Evolutionary conservation across 768 basidiomycete genomes (phyloP), one percentile per base, ranked within the genome.

Genomic region (Suillus placidus): DNA sequence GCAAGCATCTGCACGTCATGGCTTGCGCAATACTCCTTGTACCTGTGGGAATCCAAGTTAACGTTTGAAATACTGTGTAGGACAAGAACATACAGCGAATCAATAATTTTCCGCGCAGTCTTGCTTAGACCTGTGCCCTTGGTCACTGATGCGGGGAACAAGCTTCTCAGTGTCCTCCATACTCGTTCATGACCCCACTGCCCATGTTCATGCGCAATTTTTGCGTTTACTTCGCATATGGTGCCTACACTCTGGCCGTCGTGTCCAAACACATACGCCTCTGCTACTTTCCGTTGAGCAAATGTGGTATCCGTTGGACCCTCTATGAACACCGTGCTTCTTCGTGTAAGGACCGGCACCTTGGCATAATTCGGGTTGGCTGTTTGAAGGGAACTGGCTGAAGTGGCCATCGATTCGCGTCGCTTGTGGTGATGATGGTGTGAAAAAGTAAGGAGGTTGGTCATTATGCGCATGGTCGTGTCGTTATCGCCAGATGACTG

Each of bases 1-100:
- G 91, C 92, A 18, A 95, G 80, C 88, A 93, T 88, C 71, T 94
- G 92, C 1, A 94, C 74, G 70, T 95, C 92, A 71, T 86, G 92
- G 40, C 78, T 80, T 8, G 67, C 70, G 16, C 78, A 74, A 37
- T 85, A 77, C 64, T 85, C 80, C 4, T 68, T 64, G 42, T 85
- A 81, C 67, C 87, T 87, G 54, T 20, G 32, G 23, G 7, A 65
- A 42, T 6, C 10, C 35, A 65, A 23, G 61, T 67, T 9, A 67
- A 67, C 26, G 47, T 42, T 37, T 38, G 18, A 40, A 43, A n/a
- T 57, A 61, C 14, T 40, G 34, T 5, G 9, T 26, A n/a, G 8
- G 34, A 54, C 66, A 67, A n/a, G 20, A 37, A 81, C 87, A 69
- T 60, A 87, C 88, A 89, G 64, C 71, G 77, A 79, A 63, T 76